Percentiles rank a stretch among this genome's conserved stretches.
phyloP scores from a whole-genome alignment of 257 asterid genomes.

The Pogostemon cablin region DNA sequence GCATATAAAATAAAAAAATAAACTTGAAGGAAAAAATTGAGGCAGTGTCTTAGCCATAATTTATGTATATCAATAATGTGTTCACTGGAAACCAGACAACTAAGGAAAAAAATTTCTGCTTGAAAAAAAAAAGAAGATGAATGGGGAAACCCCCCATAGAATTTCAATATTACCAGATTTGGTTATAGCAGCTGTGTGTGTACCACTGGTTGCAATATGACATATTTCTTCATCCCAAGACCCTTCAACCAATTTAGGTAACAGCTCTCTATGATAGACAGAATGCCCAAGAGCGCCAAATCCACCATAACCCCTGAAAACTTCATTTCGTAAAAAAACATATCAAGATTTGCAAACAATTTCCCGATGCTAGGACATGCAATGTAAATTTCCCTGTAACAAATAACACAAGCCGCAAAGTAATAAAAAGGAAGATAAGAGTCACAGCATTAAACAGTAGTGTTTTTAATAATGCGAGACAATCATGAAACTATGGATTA shows the following conservation, averaged over 20 bases:
- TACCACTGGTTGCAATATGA: constrained; percentile 85
- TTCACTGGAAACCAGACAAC: constrained; percentile 15
- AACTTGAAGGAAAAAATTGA: neutral
- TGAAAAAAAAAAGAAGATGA: neutral
- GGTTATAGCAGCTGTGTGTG: constrained; percentile 87
- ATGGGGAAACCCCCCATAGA: neutral
- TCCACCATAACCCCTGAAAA: constrained; percentile 99
- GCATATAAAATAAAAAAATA: neutral
- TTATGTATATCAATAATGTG: neutral
- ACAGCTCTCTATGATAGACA: constrained; percentile 80
- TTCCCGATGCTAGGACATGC: constrained; percentile 18
- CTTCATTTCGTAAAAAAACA: constrained; percentile 52
- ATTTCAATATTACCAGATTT: constrained; percentile 57
- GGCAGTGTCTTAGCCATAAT: neutral
- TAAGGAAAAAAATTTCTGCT: neutral
- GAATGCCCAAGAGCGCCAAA: constrained; percentile 99
- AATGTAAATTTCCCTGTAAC: neutral
- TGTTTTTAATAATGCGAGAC: neutral
- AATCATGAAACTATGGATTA: neutral
- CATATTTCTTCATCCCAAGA: constrained; percentile 75
- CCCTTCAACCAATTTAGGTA: constrained; percentile 79
- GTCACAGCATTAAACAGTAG: too few relatives aligned
- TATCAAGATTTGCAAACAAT: constrained; percentile 47
- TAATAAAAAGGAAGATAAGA: too few relatives aligned
- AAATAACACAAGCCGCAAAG: constrained; percentile 14